Evolutionary conservation across 768 basidiomycete species (phyloP), one percentile per base, ranked within the genome.

Genomic region (Tylopilus vinaceipallidus): DNA sequence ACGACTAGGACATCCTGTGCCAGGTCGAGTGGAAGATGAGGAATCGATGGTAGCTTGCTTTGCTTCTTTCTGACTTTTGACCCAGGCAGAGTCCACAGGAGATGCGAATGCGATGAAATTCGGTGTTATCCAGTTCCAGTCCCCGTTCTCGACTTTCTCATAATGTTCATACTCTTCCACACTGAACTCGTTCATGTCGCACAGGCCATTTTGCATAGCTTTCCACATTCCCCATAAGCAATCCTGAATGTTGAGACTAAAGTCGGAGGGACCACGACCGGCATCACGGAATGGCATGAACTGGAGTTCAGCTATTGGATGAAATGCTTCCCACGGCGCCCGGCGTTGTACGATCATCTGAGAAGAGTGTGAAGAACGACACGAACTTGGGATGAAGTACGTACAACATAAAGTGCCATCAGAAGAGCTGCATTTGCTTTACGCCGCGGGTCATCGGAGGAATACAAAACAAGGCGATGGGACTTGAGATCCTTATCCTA

Each of bases 251-350:
- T 77, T 91, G 49, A 98, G 81, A 63, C 88, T 91, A 72, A 94
- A 97, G 68, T 98, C 94, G 9, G 91, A 90, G 12, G 84, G 83
- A 1, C 93, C 94, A 34, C 90, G 82, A 4, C 95, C 95, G 17
- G 97, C 97, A 61, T 99, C 97, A 51, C 97, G 80, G 65, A 98
- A 98, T 14, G 91, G 87, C 84, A 92, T 90, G 64, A 95, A 92
- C 69, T 95, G 91, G 32, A 94, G 65, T 62, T 92, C 85, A 27
- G 93, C 90, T 45, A 98, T 86, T 3, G 95, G 95, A 57, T 91
- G 85, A 66, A 98, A 95, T 3, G 94, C 93, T 69, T 95, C 91
- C 85, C 91, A 95, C 26, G 95, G 95, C 17, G 88, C 80, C 50
- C 86, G 85, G 46, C 88, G 79, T 67, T 88, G 84, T 1, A 97